A percentile compares a stretch with the other conserved stretches of the same genome.
phyloP scores from a whole-genome alignment of 2,329 filamentous ascomycete species.

The Rhytidhysteron rufulum region DNA sequence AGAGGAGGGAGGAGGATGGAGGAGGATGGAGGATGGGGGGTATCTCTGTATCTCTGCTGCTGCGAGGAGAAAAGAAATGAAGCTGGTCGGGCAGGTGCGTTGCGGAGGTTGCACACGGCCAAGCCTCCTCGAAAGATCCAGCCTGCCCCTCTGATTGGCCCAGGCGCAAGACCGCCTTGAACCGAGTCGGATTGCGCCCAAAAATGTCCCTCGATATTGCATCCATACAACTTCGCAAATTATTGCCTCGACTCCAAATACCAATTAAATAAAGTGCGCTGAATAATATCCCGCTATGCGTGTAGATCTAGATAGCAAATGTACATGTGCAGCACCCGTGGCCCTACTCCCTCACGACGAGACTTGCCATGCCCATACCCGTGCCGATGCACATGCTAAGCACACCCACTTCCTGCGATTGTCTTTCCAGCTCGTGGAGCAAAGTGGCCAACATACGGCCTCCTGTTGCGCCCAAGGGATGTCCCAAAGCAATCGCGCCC shows the following conservation, averaged over 20 bases:
- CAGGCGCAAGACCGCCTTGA: no score
- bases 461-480: constrained; percentile 85
- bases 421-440: constrained; percentile 64
- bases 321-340: background rate
- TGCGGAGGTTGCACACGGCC: constrained; percentile 19
- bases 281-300: no score
- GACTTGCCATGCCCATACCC: constrained; percentile 51
- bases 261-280: no score
- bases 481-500: constrained; percentile 89
- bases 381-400: constrained; percentile 77
- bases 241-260: no score
- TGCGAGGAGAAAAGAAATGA: no score
- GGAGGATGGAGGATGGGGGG: constrained; percentile 20
- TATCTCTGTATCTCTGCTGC: no score
- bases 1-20: constrained; percentile 19
- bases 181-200: no score
- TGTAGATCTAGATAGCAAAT: no score
- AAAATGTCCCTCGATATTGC: no score
- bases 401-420: constrained; percentile 71
- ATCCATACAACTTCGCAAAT: no score
- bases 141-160: no score
- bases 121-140: no score
- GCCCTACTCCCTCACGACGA: constrained; percentile 46
- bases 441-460: constrained; percentile 75
- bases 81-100: constrained; percentile 17